Percentiles rank a stretch among this genome's conserved stretches.
Evolutionary conservation across 345 rosid species (phyloP).

Genomic region (Reutealis trisperma): DNA sequence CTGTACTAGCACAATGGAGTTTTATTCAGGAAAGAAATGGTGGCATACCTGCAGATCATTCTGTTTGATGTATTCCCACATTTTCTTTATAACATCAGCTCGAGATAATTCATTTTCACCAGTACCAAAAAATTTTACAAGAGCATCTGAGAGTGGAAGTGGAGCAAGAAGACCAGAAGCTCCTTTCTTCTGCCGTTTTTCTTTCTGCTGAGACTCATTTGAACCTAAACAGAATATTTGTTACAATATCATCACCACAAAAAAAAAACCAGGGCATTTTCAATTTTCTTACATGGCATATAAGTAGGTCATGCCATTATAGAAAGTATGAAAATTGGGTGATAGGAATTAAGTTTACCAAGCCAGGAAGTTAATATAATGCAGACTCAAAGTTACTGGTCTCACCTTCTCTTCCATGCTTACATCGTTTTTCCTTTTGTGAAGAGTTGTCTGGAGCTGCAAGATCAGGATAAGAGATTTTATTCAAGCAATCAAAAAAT

Average conservation of each 20-base stretch:
- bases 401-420: constrained; percentile 44
- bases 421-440: constrained; percentile 26
- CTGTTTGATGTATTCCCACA: constrained; percentile 62
- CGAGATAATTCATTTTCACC: constrained; percentile 59
- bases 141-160: constrained; percentile 59
- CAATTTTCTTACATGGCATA: background rate
- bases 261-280: background rate
- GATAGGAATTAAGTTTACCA: background rate
- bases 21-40: background rate
- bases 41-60: constrained; percentile 62
- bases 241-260: constrained; percentile 12
- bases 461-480: constrained; percentile 16
- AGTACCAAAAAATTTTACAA: constrained; percentile 59
- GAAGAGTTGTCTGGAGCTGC: constrained; percentile 31
- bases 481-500: constrained; percentile 2
- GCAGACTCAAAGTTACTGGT: background rate
- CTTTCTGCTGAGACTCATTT: constrained; percentile 46
- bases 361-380: constrained; percentile 3
- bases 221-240: constrained; percentile 35
- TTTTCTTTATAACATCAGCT: constrained; percentile 57
- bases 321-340: background rate
- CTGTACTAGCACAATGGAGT: background rate
- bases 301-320: background rate
- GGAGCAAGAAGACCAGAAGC: constrained; percentile 54
- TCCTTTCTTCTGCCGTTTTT: constrained; percentile 56